These are phyloP conservation scores for Smallanthus sonchifolius DNA, from an alignment of 129 eudicot species.

Conservation along the genomic window DNA sequence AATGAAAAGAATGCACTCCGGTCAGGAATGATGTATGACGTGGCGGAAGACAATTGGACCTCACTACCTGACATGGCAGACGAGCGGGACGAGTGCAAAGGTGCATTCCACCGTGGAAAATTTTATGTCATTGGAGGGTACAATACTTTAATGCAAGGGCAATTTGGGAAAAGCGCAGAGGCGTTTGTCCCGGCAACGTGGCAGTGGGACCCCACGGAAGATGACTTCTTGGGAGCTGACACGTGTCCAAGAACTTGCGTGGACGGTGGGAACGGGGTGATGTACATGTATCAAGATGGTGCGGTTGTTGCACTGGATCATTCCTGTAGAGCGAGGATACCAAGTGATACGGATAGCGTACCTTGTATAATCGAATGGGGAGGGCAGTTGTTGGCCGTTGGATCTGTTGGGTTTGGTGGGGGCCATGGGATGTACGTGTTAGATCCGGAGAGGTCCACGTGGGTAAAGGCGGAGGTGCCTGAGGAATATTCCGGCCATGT, in stretches of 20 bases:
- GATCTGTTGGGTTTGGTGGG: slow-evolving; percentile 43
- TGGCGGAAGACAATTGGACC: slow-evolving; percentile 50
- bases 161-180: slow-evolving; percentile 61
- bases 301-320: slow-evolving; percentile 32
- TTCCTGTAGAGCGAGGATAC: slow-evolving; percentile 44
- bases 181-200: slow-evolving; percentile 39
- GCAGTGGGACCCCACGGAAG: slow-evolving; percentile 46
- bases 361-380: slow-evolving; percentile 47
- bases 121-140: slow-evolving; percentile 91
- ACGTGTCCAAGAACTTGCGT: slow-evolving; percentile 58
- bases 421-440: slow-evolving; percentile 39
- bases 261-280: slow-evolving; percentile 37
- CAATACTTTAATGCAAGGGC: slow-evolving; percentile 58
- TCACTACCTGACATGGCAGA: slow-evolving; percentile 62
- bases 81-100: slow-evolving; percentile 73
- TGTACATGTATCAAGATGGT: slow-evolving; percentile 43
- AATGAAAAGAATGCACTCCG: slow-evolving; percentile 65
- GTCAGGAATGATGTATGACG: slow-evolving; percentile 64
- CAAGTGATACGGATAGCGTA: slow-evolving; percentile 26
- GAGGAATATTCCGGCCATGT: slow-evolving; percentile 61
- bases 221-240: slow-evolving; percentile 36
- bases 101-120: slow-evolving; percentile 52
- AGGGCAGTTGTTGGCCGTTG: slow-evolving; percentile 58
- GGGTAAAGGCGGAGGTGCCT: slow-evolving; percentile 47
- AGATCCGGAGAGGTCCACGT: slow-evolving; percentile 43